Percentiles rank a stretch among this genome's conserved stretches.
phyloP scores from a whole-genome alignment of 2,329 filamentous ascomycete genomes.

The Tricladium varicosporioides region DNA sequence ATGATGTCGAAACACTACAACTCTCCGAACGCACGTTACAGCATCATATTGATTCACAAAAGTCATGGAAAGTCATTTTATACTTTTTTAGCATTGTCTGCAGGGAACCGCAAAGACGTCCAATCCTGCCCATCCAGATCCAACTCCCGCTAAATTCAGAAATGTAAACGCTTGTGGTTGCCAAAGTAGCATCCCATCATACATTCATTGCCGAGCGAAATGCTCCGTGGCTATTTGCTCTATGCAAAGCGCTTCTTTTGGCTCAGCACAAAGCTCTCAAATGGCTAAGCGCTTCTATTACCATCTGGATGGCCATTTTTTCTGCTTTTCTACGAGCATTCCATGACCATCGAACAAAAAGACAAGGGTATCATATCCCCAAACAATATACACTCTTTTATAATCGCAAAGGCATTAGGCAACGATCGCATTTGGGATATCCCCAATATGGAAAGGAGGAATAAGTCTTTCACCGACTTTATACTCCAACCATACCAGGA shows the following conservation, averaged over 20 bases:
- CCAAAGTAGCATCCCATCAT: not conserved
- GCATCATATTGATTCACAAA: not conserved
- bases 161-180: not conserved
- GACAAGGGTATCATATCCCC: not conserved
- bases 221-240: not conserved
- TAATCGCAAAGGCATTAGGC: not conserved
- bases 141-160: not conserved
- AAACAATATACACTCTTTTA: not conserved
- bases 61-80: not conserved
- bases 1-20: too few species aligned
- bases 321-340: not conserved
- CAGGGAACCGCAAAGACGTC: not conserved
- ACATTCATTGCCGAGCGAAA: not conserved
- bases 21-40: not conserved
- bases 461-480: slow-evolving; percentile 13
- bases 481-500: slow-evolving; percentile 57
- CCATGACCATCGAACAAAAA: not conserved
- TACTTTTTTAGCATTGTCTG: not conserved
- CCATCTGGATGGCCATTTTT: not conserved
- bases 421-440: not conserved
- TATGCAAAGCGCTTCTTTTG: not conserved
- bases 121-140: not conserved
- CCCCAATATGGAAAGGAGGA: not conserved
- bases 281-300: not conserved
- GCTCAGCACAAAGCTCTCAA: not conserved